Evolutionary conservation across 768 basidiomycete genomes (phyloP), one percentile per base, ranked within the genome.

Genomic region (Trametes maxima): DNA sequence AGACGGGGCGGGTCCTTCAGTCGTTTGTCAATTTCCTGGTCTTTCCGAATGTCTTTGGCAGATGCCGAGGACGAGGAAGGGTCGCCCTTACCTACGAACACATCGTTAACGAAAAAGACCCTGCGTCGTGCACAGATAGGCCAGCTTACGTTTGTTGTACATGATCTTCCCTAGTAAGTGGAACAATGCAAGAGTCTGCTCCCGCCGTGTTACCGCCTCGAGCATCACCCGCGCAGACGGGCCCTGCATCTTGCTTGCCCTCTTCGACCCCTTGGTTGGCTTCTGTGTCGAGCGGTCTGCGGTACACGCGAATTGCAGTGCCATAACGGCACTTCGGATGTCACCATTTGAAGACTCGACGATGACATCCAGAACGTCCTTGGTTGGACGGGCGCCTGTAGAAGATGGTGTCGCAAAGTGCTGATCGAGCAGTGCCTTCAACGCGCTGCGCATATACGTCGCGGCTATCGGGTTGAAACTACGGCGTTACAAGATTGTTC

Each of bases 121-220:
- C 11, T n/a, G 12, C 22, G 19, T 37, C 21, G 12, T 14, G 11
- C 10, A n/a, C 12, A 33, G n/a, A 22, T 21, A 21, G 19, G 10
- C 28, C 21, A 16, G 74, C 85, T 57, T 45, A 97, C 97, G 86
- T 74, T 98, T 99, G 73, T 96, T 98, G 71, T 97, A 98, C 49
- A 98, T 73, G 1, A 98, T 84, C 76, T 92, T 96, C 16, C 97
- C 97, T 50, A 99, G 78, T 17, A 98, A 75, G 74, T 98, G 97
- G 71, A 99, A 99, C 52, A 99, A 75, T 11, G 85, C 86, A 16
- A 99, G 77, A 61, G 86, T 91, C 68, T 94, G 89, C 69, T 99
- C 97, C 55, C 93, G 79, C 59, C 88, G 77, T 21, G 93, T 92
- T 0, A 94, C 81, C 0, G 86, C 84, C 67, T 94, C 89, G 64